Conservation (phyloP, 306 rosid genomes). For the Dryas alaskensis region DNA sequence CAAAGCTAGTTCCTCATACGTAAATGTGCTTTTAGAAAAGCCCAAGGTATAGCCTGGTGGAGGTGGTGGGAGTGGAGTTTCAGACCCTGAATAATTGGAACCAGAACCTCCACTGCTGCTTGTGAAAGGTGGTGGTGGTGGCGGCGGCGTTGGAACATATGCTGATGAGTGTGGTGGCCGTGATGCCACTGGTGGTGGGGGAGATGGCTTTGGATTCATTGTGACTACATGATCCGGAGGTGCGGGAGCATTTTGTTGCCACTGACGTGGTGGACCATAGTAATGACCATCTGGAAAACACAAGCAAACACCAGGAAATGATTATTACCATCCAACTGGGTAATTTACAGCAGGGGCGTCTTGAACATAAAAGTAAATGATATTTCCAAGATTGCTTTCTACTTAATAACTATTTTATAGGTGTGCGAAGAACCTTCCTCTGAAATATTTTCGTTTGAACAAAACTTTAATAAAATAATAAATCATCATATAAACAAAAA, state of each 20-base stretch:
- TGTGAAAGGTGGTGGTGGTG: slow-evolving; percentile 43
- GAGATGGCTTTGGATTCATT: slow-evolving; percentile 54
- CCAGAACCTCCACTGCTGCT: slow-evolving; percentile 87
- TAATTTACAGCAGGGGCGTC: not conserved
- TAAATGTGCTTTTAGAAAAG: slow-evolving; percentile 67
- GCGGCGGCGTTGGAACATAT: slow-evolving; percentile 29
- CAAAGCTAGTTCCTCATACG: slow-evolving; percentile 77
- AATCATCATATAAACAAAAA: not conserved
- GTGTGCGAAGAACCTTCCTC: not conserved
- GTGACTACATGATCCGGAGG: slow-evolving; percentile 47
- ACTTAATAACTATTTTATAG: not conserved
- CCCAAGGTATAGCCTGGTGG: slow-evolving; percentile 65
- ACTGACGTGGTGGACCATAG: slow-evolving; percentile 53
- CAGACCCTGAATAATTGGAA: slow-evolving; percentile 83
- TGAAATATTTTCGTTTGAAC: not conserved
- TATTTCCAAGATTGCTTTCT: no score
- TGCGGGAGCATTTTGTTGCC: slow-evolving; percentile 74
- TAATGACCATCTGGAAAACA: slow-evolving; percentile 54
- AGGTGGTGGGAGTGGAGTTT: slow-evolving; percentile 57
- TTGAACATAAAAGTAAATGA: no score
- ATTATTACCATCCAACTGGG: not conserved
- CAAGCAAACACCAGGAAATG: slow-evolving; percentile 7
- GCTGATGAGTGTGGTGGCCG: slow-evolving; percentile 51
- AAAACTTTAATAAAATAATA: not conserved
- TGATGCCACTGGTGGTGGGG: slow-evolving; percentile 53